Conservation (phyloP, 768 basidiomycete species). For the Boletus sp. region DNA sequence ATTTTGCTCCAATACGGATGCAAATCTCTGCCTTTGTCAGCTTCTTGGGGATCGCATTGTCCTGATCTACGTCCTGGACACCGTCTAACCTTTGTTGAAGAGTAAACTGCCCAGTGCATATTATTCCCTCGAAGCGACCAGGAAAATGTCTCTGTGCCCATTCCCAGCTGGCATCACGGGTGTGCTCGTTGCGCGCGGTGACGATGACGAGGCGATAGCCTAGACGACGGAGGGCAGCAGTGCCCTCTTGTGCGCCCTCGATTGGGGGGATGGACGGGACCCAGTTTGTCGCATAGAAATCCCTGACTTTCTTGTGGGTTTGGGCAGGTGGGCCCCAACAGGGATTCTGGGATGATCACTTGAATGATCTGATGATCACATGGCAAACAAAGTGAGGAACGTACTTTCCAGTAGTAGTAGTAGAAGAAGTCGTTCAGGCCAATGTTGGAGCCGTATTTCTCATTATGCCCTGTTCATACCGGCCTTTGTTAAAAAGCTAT, state of each 20-base stretch:
- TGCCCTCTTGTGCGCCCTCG: slow-evolving; percentile 58
- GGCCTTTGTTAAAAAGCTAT: not conserved
- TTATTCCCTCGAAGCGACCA: slow-evolving; percentile 55
- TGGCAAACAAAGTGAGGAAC: not conserved
- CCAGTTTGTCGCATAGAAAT: slow-evolving; percentile 53
- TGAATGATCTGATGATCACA: not conserved
- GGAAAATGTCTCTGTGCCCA: slow-evolving; percentile 70
- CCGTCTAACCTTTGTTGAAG: slow-evolving; percentile 36
- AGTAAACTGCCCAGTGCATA: slow-evolving; percentile 75
- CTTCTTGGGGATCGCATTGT: slow-evolving; percentile 45
- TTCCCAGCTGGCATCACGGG: slow-evolving; percentile 55
- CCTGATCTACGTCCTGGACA: slow-evolving; percentile 11
- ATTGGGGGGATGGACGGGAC: slow-evolving; percentile 50
- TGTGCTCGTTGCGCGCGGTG: slow-evolving; percentile 62
- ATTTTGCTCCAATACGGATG: slow-evolving; percentile 53
- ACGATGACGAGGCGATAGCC: slow-evolving; percentile 72
- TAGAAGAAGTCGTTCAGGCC: slow-evolving; percentile 58
- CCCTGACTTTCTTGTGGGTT: slow-evolving; percentile 55
- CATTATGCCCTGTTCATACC: slow-evolving; percentile 59
- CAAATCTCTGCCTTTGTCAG: slow-evolving; percentile 75
- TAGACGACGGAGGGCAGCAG: slow-evolving; percentile 51
- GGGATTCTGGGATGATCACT: slow-evolving; percentile 35
- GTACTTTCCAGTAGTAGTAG: slow-evolving; percentile 75
- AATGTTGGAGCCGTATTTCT: slow-evolving; percentile 52
- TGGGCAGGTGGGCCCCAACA: slow-evolving; percentile 61